Percentiles rank a stretch among this genome's conserved stretches.
phyloP scores from a whole-genome alignment of 495 filamentous ascomycete species.

The Amniculicola lignicola region DNA sequence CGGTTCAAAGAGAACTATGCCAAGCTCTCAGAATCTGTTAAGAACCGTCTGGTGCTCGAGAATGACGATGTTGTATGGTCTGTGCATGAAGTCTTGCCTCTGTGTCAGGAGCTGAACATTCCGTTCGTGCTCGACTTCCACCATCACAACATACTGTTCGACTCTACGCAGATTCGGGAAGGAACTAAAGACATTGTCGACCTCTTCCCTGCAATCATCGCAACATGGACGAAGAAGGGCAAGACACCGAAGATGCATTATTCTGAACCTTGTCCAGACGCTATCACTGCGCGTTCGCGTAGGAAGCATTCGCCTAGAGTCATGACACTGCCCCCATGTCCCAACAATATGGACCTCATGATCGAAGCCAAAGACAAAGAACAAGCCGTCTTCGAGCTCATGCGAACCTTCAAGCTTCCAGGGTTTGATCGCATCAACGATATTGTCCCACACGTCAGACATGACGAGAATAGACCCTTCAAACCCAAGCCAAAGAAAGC shows the following conservation, averaged over 20 bases:
- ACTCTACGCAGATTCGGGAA: slow-evolving; percentile 66
- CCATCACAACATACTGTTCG: slow-evolving; percentile 93
- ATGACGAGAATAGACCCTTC: slow-evolving; percentile 70
- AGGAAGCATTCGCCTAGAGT: slow-evolving; percentile 83
- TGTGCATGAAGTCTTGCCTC: slow-evolving; percentile 84
- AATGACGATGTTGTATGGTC: slow-evolving; percentile 92
- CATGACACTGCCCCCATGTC: slow-evolving; percentile 73
- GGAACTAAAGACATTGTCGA: slow-evolving; percentile 78
- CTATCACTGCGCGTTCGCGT: slow-evolving; percentile 71
- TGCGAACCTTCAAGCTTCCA: slow-evolving; percentile 79
- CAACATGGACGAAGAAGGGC: slow-evolving; percentile 80
- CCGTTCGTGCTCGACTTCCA: slow-evolving; percentile 91
- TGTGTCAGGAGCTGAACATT: slow-evolving; percentile 91
- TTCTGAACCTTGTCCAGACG: slow-evolving; percentile 70
- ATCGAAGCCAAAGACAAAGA: slow-evolving; percentile 99
- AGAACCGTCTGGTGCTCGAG: slow-evolving; percentile 81
- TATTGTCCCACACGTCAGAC: slow-evolving; percentile 69
- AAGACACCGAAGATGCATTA: slow-evolving; percentile 98
- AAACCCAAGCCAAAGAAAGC: slow-evolving; percentile 49
- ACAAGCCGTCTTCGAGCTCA: slow-evolving; percentile 92
- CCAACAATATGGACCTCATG: slow-evolving; percentile 86
- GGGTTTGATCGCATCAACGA: slow-evolving; percentile 73
- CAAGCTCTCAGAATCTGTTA: slow-evolving; percentile 61
- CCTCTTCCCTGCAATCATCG: slow-evolving; percentile 69
- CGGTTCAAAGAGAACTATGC: slow-evolving; percentile 80